These are phyloP conservation scores for Coprinellus micaceus DNA, from an alignment of 768 basidiomycete genomes.

Conservation along the genomic window DNA sequence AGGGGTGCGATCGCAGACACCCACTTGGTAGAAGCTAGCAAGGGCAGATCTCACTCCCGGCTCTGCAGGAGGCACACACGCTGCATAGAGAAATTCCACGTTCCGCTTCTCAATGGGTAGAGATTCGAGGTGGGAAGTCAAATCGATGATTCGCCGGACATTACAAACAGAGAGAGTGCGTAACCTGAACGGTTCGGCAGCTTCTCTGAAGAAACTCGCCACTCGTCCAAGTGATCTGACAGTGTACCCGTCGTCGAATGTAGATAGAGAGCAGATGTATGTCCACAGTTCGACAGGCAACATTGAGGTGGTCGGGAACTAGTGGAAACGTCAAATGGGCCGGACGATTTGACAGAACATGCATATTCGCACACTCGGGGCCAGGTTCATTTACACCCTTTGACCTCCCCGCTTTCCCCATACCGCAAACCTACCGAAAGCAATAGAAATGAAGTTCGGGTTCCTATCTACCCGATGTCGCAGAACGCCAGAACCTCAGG, in stretches of 20 bases:
- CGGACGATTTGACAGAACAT: too few relatives aligned
- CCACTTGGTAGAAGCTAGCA: background rate
- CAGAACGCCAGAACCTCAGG: too few relatives aligned
- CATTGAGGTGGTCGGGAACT: too few relatives aligned
- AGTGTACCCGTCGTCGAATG: conserved; percentile 12
- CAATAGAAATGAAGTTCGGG: too few relatives aligned
- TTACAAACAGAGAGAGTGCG: too few relatives aligned
- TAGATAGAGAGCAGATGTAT: conserved; percentile 10
- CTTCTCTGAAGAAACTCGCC: conserved; percentile 7
- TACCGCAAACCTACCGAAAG: too few relatives aligned
- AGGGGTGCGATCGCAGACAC: background rate
- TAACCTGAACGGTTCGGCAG: conserved; percentile 8
- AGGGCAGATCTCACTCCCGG: background rate
- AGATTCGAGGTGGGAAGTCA: conserved; percentile 1
- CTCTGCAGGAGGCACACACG: background rate
- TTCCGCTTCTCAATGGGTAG: conserved; percentile 1
- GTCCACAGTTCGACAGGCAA: conserved; percentile 14
- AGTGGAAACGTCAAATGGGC: too few relatives aligned
- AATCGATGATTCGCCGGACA: too few relatives aligned
- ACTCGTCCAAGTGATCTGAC: conserved; percentile 14
- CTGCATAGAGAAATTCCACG: conserved; percentile 12
- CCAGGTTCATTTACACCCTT: too few relatives aligned
- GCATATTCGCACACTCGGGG: too few relatives aligned
- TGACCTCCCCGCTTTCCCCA: too few relatives aligned
- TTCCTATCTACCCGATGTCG: too few relatives aligned